A percentile compares a stretch with the other conserved stretches of the same genome.
phyloP scores from a whole-genome alignment of 805 yeast genomes.

The Wickerhamiella domercqiae region DNA sequence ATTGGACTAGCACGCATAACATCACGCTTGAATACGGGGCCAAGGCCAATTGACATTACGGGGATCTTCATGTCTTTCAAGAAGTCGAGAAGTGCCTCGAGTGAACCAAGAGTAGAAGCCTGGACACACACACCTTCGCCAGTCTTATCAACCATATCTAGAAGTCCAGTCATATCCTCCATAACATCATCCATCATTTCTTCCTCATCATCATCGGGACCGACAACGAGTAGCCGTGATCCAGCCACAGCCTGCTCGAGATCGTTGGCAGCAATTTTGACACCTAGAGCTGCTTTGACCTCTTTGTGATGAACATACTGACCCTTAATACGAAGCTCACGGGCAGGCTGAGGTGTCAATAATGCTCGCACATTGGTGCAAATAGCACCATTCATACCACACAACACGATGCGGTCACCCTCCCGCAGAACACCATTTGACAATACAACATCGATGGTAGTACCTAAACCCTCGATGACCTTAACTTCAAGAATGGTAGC shows the following conservation, averaged over 20 bases:
- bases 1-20: conserved; percentile 94
- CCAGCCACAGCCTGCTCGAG: conserved; percentile 98
- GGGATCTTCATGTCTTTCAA: conserved; percentile 98
- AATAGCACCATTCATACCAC: conserved; percentile 98
- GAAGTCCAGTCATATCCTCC: conserved; percentile 91
- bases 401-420: conserved; percentile 87
- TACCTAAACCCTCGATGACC: conserved; percentile 96
- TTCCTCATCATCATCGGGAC: conserved; percentile 95
- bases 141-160: conserved; percentile 85
- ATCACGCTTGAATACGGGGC: conserved; percentile 96
- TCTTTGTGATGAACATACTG: conserved; percentile 93
- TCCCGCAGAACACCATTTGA: conserved; percentile 93
- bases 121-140: conserved; percentile 98
- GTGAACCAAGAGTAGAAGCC: conserved; percentile 94
- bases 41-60: conserved; percentile 94
- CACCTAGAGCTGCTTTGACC: conserved; percentile 98
- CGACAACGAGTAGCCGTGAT: conserved; percentile 85
- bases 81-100: conserved; percentile 94
- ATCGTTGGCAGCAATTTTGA: conserved; percentile 94
- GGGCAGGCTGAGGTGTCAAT: conserved; percentile 91
- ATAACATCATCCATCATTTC: conserved; percentile 95
- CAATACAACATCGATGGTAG: conserved; percentile 92
- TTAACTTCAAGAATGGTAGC: conserved; percentile 96
- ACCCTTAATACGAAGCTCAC: conserved; percentile 93
- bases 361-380: conserved; percentile 92